A percentile compares a stretch with the other conserved stretches of the same genome.
Conservation (phyloP, 495 filamentous ascomycete genomes). For the Evansstolkia leycettana region DNA sequence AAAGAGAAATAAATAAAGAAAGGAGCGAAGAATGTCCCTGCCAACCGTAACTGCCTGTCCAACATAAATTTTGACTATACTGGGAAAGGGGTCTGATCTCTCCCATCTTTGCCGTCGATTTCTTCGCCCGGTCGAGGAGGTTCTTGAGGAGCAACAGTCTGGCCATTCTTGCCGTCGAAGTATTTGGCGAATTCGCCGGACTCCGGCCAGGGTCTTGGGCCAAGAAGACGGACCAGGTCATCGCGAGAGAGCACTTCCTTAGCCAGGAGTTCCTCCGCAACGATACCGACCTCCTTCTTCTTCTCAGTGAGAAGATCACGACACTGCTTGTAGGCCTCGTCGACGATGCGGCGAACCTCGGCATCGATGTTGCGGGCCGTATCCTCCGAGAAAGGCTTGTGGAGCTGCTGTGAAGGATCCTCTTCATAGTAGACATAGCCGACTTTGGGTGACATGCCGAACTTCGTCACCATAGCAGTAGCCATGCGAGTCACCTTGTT, state of each 20-base stretch:
- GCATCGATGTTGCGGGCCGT: constrained; percentile 83
- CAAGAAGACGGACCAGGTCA: constrained; percentile 80
- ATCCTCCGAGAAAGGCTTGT: constrained; percentile 92
- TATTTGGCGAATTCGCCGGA: constrained; percentile 86
- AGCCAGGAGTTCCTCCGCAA: constrained; percentile 82
- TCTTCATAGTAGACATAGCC: constrained; percentile 85
- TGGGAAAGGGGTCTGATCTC: constrained; percentile 30
- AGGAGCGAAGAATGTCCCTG: constrained; percentile 17
- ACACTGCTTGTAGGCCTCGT: constrained; percentile 86
- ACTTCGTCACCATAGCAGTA: constrained; percentile 92
- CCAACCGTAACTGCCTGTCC: constrained; percentile 8
- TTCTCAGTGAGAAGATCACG: constrained; percentile 67
- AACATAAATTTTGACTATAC: constrained; percentile 13
- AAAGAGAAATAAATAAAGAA: constrained; percentile 16
- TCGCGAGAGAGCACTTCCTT: constrained; percentile 89
- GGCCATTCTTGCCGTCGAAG: constrained; percentile 46
- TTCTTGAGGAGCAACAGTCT: constrained; percentile 46
- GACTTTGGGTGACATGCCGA: constrained; percentile 91
- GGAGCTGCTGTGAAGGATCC: constrained; percentile 60
- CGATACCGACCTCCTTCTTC: constrained; percentile 75
- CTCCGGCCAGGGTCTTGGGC: constrained; percentile 70
- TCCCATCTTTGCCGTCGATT: constrained; percentile 28
- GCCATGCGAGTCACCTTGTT: constrained; percentile 97
- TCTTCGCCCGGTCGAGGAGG: constrained; percentile 25
- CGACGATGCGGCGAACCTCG: constrained; percentile 82